A percentile compares a stretch with the other conserved stretches of the same genome.
Conservation (phyloP, 345 rosid genomes). For the Brassica nigra region DNA sequence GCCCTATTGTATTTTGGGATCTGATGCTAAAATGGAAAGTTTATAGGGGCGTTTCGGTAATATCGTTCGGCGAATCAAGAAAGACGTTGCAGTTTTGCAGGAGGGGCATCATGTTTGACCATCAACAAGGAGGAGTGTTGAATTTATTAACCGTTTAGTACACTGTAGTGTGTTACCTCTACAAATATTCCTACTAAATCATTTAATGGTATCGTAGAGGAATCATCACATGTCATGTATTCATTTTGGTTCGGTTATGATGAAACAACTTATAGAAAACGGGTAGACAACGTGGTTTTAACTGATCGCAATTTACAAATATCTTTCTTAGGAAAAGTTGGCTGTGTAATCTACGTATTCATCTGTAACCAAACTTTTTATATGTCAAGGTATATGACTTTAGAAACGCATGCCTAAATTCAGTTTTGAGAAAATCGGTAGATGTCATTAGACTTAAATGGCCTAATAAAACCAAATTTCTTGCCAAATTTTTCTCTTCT, state of each 20-base stretch:
- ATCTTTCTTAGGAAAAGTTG: not conserved
- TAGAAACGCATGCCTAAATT: slow-evolving; percentile 5
- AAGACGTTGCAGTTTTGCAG: slow-evolving; percentile 38
- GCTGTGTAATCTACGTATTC: not conserved
- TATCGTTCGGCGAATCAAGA: not conserved
- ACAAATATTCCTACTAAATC: not conserved
- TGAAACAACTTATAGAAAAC: not conserved
- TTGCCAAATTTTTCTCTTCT: slow-evolving; percentile 20
- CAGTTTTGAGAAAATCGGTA: slow-evolving; percentile 4
- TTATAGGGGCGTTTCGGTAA: not conserved
- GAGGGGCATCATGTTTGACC: slow-evolving; percentile 30
- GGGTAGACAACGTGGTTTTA: not conserved
- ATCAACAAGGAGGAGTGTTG: not conserved
- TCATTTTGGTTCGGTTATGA: not conserved
- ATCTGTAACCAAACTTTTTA: not conserved
- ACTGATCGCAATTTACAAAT: not conserved
- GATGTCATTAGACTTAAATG: slow-evolving; percentile 28
- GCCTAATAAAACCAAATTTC: slow-evolving; percentile 22
- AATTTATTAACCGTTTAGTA: not conserved
- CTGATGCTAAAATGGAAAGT: slow-evolving; percentile 21
- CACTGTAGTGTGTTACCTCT: not conserved
- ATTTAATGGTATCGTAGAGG: not conserved
- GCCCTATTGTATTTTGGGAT: slow-evolving; percentile 18
- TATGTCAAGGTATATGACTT: not conserved
- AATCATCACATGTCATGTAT: slow-evolving; percentile 14